Evolutionary conservation across 495 filamentous ascomycete genomes (phyloP), one percentile per base, ranked within the genome.

Genomic region (Penicillium soppii): DNA sequence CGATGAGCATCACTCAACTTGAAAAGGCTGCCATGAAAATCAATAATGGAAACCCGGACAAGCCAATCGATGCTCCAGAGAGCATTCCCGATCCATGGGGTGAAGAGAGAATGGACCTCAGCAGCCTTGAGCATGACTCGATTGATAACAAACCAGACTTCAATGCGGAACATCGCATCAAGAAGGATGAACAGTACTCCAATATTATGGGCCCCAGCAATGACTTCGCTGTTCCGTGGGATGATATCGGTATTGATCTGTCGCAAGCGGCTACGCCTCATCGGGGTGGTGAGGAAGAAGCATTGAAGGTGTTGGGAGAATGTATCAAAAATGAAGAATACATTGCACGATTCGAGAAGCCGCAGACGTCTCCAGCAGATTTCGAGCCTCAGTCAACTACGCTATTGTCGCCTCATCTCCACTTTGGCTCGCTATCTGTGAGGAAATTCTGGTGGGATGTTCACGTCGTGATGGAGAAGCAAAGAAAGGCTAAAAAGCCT

Each of bases 331-430:
- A 89, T 53, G 73, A 79, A 47, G 70, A 78, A 35, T 89, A 87
- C 57, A 81, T 83, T 1, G 84, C 81, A 7, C 83, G 75, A 12
- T 90, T 89, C 51, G 75, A 81, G 46, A 90, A 90, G 62, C 86
- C 86, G 7, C 79, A 79, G 20, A 88, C 86, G 1, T 85, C 84
- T 5, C 86, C 86, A 0, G 82, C 86, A 12, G 84, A 75, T 0
- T 88, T 88, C 52, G 72, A 80, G 23, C 86, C 85, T 0, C 83
- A 85, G 67, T 74, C 83, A 0, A 88, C 86, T 3, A 88, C 84
- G 5, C 69, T 88, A 3, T 75, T 88, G 8, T 86, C 82, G 0
- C 86, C 84, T 7, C 81, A 87, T 61, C 68, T 87, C n/a, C 86
- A 90, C 57, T 90, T 90, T 45, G 84, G 85, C 39, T 72, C 75